Evolutionary conservation across 257 asterid species (phyloP).

Genomic region (Rhazya stricta): DNA sequence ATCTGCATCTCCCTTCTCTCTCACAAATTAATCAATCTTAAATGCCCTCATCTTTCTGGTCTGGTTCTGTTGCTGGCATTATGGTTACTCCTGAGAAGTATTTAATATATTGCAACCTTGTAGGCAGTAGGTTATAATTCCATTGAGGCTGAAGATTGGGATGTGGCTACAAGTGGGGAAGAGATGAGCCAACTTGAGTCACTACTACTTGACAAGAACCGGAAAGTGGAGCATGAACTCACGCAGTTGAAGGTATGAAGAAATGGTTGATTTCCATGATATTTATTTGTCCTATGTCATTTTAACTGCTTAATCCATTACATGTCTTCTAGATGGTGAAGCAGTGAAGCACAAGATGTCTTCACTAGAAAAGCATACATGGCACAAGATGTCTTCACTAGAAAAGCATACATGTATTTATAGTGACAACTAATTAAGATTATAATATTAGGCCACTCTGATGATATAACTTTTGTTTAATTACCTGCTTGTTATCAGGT

Average conservation of each 20-base stretch:
- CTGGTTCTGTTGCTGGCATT: not conserved
- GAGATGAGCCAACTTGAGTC: constrained; percentile 98
- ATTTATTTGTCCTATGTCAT: not conserved
- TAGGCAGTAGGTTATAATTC: constrained; percentile 99
- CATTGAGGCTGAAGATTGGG: constrained; percentile 99
- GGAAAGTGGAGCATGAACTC: constrained; percentile 97
- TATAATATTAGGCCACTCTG: not conserved
- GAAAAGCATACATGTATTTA: not conserved
- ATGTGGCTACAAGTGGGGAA: constrained; percentile 93
- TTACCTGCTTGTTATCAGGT: constrained; percentile 46
- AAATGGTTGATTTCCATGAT: not conserved
- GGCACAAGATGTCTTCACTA: not conserved
- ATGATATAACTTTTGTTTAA: not conserved
- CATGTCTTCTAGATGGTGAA: not conserved
- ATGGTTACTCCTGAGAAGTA: not conserved
- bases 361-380: not conserved
- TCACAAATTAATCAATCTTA: not conserved
- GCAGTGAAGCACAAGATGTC: not conserved
- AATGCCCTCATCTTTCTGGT: not conserved
- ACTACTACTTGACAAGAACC: constrained; percentile 90
- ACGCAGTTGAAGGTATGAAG: constrained; percentile 76
- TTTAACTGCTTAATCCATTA: not conserved
- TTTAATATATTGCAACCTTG: constrained; percentile 5
- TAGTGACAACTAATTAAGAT: not conserved
- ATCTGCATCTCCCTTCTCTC: not conserved